Percentiles rank a stretch among this genome's conserved stretches.
phyloP scores from a whole-genome alignment of 192 early-diverging fungal genomes.

The Chytriomyces sp. region DNA sequence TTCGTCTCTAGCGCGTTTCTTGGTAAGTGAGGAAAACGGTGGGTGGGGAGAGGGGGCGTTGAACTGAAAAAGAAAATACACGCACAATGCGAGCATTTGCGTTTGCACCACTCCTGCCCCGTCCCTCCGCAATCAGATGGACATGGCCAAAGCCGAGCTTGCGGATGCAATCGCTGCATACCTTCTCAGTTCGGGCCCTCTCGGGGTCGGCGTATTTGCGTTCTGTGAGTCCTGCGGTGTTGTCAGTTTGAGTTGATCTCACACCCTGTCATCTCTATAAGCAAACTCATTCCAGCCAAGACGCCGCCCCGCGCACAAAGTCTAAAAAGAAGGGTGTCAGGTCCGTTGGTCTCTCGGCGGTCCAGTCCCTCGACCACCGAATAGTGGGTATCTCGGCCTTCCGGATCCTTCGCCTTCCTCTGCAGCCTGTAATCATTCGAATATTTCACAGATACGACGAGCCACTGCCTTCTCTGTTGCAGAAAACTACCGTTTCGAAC shows the following conservation, averaged over 20 bases:
- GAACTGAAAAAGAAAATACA: neutral
- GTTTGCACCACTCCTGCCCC: neutral
- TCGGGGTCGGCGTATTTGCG: neutral
- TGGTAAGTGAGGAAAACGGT: neutral
- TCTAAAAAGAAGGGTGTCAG: conserved; percentile 21
- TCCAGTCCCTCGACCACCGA: neutral
- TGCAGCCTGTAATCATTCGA: neutral
- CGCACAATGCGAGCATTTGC: neutral
- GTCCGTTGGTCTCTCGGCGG: conserved; percentile 2
- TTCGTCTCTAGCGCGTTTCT: neutral
- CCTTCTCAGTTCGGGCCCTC: neutral
- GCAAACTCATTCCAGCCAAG: neutral
- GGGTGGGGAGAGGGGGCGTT: neutral
- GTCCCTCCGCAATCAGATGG: neutral
- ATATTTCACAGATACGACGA: conserved; percentile 13
- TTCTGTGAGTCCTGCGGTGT: neutral
- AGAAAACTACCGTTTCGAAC: conserved; percentile 51
- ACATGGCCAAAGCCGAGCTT: neutral
- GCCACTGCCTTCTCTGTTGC: conserved; percentile 55
- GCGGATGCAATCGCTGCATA: neutral
- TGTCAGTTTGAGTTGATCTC: neutral
- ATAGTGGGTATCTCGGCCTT: neutral
- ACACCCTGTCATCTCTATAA: neutral
- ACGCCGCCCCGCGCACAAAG: neutral
- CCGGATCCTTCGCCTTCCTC: neutral